Base-by-base conservation (phyloP, 768 basidiomycete species). In the Boletus tomentosulus region DNA sequence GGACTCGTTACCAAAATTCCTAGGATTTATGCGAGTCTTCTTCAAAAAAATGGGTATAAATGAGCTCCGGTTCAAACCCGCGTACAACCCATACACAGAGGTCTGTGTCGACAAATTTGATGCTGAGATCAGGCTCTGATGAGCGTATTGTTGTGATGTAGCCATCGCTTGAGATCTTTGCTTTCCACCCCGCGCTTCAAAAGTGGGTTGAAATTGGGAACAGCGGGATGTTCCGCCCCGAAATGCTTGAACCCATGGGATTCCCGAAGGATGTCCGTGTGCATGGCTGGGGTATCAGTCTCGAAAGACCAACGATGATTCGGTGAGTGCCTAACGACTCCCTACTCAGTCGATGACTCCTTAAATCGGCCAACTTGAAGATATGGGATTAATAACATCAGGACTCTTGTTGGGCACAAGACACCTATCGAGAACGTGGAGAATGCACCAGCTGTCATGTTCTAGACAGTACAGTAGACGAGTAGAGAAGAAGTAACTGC, bases 211-310 rank as follows among this genome's bases (percentile, higher is more conserved):
- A 98, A 71, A 92, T 98, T 31, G 96, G 96, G 34, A 98, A 98
- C 74, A 96, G 93, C 66, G 97, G 97, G 24, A 96, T 99, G 90
- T 99, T 99, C 85, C 84, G 97, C 33, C 97, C 97, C 4, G 97
- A 99, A 70, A 98, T 99, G 96, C 77, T 99, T 31, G 94, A 94
- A 68, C 94, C 97, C 7, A 98, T 98, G 95, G 97, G 97, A 31
- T 86, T 98, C 67, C 97, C 97, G 0, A 89, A 91, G 59, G 94
- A 94, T 64, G 93, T 98, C 11, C 86, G 94, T 25, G 96, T 98
- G 25, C 91, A 94, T 57, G 97, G 97, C 16, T 99, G 95, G 92
- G 97, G 97, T 45, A 81, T 99, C 57, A 82, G 86, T 64, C 76
- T 98, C 28, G 97, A 99, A 74, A 76, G 97, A 56, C 97, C 97